Evolutionary conservation across 371 early-diverging fungal genomes (phyloP), one percentile per base, ranked within the genome.

Genomic region (Rhizopus stolonifer): DNA sequence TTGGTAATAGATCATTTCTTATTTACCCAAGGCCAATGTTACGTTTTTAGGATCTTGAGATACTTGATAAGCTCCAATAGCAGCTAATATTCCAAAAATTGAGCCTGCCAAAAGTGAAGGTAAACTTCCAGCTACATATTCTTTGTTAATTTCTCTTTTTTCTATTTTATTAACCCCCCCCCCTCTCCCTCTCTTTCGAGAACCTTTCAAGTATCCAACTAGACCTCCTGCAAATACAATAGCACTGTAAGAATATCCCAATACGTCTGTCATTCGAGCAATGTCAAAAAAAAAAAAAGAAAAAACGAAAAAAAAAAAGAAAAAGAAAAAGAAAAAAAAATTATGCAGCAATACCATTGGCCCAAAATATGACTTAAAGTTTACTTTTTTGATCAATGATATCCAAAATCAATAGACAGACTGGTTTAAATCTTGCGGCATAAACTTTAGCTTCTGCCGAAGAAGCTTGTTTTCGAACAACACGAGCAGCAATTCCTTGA

Each of bases 401-500:
- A 43, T 62, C 61, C 13, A 72, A 43, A 15, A 60, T 61, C 34
- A 68, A 36, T 19, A 64, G 9, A 14, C 66, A 63, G 8, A 72
- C 54, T 4, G 69, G 70, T 18, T 60, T 66, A 34, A 76, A 72
- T 43, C 65, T 39, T 6, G 53, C 50, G n/a, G 84, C 85, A 54
- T 77, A 74, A 7, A 46, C 46, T 59, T 75, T 65, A n/a, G 90
- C 93, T 57, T 84, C 65, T 9, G 79, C 83, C 13, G 93, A 93
- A 44, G 87, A 86, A 3, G 94, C 94, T 67, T 95, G 94, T 54
- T 87, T 87, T 38, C 85, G 77, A 2, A 87, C 90, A 24, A 90
- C 83, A 44, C 95, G 82, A 0, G 94, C 94, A n/a, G 88, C 86
- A 54, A 95, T 86, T 21, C 95, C 95, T 61, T 94, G 94, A 26